phyloP scores from a whole-genome alignment of 2,329 filamentous ascomycete genomes.

The Cladophialophora yegresii region DNA sequence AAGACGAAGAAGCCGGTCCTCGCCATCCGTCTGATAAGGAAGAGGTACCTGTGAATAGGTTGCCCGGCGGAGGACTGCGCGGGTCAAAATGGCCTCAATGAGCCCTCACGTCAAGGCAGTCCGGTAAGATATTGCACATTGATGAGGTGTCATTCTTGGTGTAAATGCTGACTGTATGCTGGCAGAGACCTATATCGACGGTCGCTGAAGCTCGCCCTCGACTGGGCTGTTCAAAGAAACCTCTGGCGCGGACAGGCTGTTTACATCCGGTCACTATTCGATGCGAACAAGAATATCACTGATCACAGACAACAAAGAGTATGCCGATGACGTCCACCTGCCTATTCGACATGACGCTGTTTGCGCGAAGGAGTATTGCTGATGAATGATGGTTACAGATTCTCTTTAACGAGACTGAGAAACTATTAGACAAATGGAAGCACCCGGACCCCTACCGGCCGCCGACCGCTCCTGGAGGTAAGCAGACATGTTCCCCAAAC shows the following conservation, averaged over 20 bases:
- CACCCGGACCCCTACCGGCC: slow-evolving; percentile 91
- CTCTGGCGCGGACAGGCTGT: slow-evolving; percentile 94
- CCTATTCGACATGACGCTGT: background rate
- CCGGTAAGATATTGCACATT: slow-evolving; percentile 40
- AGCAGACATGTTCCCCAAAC: slow-evolving; percentile 36
- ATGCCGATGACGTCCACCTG: slow-evolving; percentile 39
- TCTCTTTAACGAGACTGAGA: slow-evolving; percentile 83
- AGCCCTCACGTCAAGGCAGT: slow-evolving; percentile 40
- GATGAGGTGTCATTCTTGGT: slow-evolving; percentile 7
- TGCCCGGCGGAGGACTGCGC: slow-evolving; percentile 19
- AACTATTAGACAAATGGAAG: slow-evolving; percentile 88
- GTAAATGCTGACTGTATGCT: slow-evolving; percentile 37
- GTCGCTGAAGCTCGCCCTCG: slow-evolving; percentile 86
- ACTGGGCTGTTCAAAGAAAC: slow-evolving; percentile 92
- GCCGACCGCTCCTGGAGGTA: slow-evolving; percentile 92
- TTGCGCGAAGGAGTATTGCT: slow-evolving; percentile 19
- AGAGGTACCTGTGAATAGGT: background rate
- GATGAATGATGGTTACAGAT: slow-evolving; percentile 56
- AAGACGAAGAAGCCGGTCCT: background rate
- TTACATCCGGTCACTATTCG: slow-evolving; percentile 91
- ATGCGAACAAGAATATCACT: slow-evolving; percentile 82
- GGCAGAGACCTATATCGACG: slow-evolving; percentile 78
- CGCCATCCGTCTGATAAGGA: background rate
- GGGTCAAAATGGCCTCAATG: slow-evolving; percentile 41
- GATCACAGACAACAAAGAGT: slow-evolving; percentile 87